Conservation (phyloP, 78 protist genomes). For the Isochrysis galbana region DNA sequence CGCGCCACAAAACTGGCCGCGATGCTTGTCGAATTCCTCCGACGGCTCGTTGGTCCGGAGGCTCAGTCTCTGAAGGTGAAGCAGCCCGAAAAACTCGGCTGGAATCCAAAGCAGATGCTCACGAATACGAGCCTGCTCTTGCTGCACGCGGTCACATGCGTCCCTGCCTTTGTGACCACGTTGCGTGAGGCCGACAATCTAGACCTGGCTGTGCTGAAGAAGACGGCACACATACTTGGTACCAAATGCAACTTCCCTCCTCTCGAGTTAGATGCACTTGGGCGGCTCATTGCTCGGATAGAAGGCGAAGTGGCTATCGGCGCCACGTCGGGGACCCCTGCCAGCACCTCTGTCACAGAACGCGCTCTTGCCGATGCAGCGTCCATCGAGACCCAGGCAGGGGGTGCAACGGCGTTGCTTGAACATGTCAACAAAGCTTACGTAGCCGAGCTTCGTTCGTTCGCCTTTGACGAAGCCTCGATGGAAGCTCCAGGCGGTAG, state of each 20-base stretch:
- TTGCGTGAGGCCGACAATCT: background rate
- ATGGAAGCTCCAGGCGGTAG: background rate
- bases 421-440: background rate
- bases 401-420: background rate
- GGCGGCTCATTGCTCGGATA: background rate
- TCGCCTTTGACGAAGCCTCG: background rate
- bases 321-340: background rate
- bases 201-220: background rate
- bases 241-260: background rate
- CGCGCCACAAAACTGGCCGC: background rate
- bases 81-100: background rate
- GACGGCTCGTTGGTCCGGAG: background rate
- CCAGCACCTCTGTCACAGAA: background rate
- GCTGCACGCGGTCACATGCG: background rate
- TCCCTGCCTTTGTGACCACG: background rate
- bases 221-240: background rate
- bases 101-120: background rate
- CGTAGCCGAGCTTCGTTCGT: background rate
- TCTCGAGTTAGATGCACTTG: background rate
- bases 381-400: background rate
- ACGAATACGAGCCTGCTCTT: background rate
- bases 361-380: background rate
- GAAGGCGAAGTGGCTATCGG: background rate
- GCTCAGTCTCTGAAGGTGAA: background rate
- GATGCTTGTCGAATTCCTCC: background rate